Evolutionary conservation across 768 basidiomycete genomes (phyloP).

Genomic region (Rhodotorula toruloides): DNA sequence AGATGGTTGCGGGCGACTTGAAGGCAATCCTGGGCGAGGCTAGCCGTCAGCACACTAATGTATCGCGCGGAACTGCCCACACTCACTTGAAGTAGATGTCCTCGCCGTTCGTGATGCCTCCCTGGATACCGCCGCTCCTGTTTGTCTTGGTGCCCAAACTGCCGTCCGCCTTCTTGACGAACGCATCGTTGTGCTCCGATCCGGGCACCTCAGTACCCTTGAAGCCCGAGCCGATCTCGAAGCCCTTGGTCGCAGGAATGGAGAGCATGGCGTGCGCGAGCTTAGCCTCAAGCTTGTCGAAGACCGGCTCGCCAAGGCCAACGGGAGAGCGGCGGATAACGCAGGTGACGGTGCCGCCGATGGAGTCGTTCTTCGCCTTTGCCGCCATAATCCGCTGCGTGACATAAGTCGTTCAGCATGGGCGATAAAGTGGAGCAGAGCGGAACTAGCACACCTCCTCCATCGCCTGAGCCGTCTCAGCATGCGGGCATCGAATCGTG

Average conservation of each 20-base stretch:
- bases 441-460: slow-evolving; percentile 62
- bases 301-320: slow-evolving; percentile 93
- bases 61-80: slow-evolving; percentile 7
- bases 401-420: not conserved
- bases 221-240: slow-evolving; percentile 97
- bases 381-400: slow-evolving; percentile 83
- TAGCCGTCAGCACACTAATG: not conserved
- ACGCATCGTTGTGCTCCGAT: slow-evolving; percentile 86
- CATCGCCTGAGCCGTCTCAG: slow-evolving; percentile 83
- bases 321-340: slow-evolving; percentile 84
- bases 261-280: slow-evolving; percentile 98
- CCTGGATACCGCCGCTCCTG: slow-evolving; percentile 96
- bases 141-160: slow-evolving; percentile 78
- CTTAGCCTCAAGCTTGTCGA: slow-evolving; percentile 95
- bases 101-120: slow-evolving; percentile 96
- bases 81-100: slow-evolving; percentile 90
- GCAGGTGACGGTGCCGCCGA: slow-evolving; percentile 96
- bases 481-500: slow-evolving; percentile 81
- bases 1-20: slow-evolving; percentile 98
- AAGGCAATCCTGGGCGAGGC: slow-evolving; percentile 69
- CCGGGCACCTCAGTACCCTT: slow-evolving; percentile 89
- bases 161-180: slow-evolving; percentile 62
- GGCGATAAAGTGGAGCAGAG: too few relatives aligned
- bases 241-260: slow-evolving; percentile 96
- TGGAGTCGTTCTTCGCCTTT: slow-evolving; percentile 83